Base-by-base conservation (phyloP, 352 stramenopile genomes). In the Phytophthora tubulina region DNA sequence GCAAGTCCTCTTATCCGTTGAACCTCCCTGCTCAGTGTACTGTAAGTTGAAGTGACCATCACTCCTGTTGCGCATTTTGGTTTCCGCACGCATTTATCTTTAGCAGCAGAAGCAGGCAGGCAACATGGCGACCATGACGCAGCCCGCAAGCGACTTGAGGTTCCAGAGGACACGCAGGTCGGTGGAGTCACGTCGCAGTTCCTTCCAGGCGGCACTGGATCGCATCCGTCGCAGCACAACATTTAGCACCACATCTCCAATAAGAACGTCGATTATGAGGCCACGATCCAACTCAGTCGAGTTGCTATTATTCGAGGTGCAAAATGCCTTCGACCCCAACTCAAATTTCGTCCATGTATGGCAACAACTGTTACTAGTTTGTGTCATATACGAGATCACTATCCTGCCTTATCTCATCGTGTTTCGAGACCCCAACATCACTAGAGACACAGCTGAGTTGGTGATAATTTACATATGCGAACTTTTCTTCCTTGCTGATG, bases 291-390 rank as follows among this genome's bases (percentile, higher is more conserved):
- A 76, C 71, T 91, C 84, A 38, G 67, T 89, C 30, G 84, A 91
- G 9, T 42, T 79, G 31, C 58, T 91, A 27, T 51, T 89, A 8
- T 65, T 82, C 41, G 82, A 90, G 54, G 70, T 82, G 42, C 62
- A 78, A 30, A 82, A 77, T 55, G 81, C 86, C 8, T 87, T 91
- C 31, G 81, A 91, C 57, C 84, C 86, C 9, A 89, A 90, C 57
- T 86, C 82, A 13, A 62, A 11, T 14, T 60, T 65, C 33, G 82
- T 94, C 67, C 73, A 87, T 31, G 9, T 75, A 4, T 94, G 86
- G 84, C 80, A 91, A 36, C 79, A 91, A 49, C 30, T 83, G n/a
- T 58, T 92, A 56, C 78, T 93, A 9, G 35, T 58, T 14, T 81
- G 65, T 30, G 60, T 92, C 35, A 48, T 91, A 5, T 91, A 89